phyloP scores from a whole-genome alignment of 2,329 filamentous ascomycete species.

The Keithomyces neogunnii region DNA sequence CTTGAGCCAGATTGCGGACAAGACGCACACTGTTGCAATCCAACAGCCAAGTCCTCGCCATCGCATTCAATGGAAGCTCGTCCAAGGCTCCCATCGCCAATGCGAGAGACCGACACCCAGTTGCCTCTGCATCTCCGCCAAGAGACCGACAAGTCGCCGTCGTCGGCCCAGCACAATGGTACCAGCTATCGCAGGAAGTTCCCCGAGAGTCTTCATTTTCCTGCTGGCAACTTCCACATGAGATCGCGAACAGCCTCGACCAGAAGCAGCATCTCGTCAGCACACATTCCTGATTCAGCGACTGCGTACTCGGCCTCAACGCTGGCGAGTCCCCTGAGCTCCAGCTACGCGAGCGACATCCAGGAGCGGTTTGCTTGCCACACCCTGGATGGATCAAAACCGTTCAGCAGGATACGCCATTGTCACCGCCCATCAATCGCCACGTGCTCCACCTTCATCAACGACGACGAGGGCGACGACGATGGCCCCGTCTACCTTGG shows the following conservation, averaged over 20 bases:
- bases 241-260: conserved; percentile 29
- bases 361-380: conserved; percentile 22
- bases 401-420: conserved; percentile 21
- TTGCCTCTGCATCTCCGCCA: conserved; percentile 7
- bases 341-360: conserved; percentile 24
- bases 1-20: neutral
- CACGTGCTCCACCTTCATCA: conserved; percentile 30
- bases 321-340: conserved; percentile 27
- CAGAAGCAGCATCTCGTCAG: conserved; percentile 28
- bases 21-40: neutral
- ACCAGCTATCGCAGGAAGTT: conserved; percentile 14
- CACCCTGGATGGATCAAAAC: conserved; percentile 15
- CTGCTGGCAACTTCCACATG: conserved; percentile 17
- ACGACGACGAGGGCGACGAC: conserved; percentile 28
- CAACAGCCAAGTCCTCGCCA: neutral
- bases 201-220: conserved; percentile 23
- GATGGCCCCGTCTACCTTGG: conserved; percentile 18
- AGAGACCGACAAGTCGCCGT: conserved; percentile 12
- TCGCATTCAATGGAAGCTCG: conserved; percentile 8
- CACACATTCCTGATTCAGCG: conserved; percentile 28
- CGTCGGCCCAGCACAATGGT: conserved; percentile 10
- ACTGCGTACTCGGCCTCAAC: conserved; percentile 28
- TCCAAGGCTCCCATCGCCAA: neutral
- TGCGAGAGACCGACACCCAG: conserved; percentile 6
- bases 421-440: conserved; percentile 23